A percentile compares a stretch with the other conserved stretches of the same genome.
Conservation (phyloP, 768 basidiomycete genomes). For the Serendipita sp. region DNA sequence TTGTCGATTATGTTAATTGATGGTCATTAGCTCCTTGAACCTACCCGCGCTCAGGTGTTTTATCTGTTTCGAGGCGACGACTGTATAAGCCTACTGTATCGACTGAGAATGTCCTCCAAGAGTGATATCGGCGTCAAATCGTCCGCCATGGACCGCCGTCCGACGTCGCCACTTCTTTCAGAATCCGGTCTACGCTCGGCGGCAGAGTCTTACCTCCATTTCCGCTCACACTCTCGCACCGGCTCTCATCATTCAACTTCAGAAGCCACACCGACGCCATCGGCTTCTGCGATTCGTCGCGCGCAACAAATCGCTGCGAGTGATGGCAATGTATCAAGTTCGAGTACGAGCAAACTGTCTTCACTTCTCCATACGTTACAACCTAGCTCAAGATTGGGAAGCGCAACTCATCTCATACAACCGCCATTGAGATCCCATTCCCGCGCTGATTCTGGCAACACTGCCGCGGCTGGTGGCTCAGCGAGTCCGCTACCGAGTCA, state of each 20-base stretch:
- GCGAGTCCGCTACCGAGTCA: not conserved
- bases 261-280: not conserved
- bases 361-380: not conserved
- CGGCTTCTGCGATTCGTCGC: not conserved
- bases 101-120: not conserved
- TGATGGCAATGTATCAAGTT: not conserved
- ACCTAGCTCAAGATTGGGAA: not conserved
- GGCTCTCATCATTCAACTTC: not conserved
- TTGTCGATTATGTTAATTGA: too few species aligned
- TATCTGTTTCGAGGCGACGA: too few species aligned
- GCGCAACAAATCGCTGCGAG: not conserved
- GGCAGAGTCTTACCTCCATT: not conserved
- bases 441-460: not conserved
- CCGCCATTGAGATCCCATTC: not conserved
- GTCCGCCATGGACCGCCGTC: not conserved
- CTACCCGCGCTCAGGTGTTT: too few species aligned
- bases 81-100: too few species aligned
- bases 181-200: not conserved
- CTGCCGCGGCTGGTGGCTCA: not conserved
- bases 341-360: not conserved
- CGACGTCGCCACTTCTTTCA: not conserved
- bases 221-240: not conserved
- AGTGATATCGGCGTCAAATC: not conserved
- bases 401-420: not conserved
- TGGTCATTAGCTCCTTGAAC: too few species aligned